Evolutionary conservation across 148 eudicot genomes (phyloP).

Genomic region (Fagopyrum tataricum): DNA sequence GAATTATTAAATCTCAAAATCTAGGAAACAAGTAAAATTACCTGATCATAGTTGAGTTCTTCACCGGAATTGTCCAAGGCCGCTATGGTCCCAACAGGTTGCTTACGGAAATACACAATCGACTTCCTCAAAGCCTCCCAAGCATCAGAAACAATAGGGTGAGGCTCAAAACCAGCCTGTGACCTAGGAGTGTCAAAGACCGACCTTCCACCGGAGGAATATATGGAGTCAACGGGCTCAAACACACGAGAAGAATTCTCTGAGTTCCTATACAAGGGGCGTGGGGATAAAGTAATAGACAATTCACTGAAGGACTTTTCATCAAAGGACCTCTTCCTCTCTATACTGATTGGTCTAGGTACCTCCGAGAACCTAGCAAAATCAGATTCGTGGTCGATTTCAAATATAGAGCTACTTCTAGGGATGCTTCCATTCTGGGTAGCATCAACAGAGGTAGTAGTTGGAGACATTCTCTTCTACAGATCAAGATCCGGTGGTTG

Average conservation of each 20-base stretch:
- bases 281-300: slow-evolving; percentile 57
- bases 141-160: slow-evolving; percentile 63
- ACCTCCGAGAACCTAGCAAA: slow-evolving; percentile 45
- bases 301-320: slow-evolving; percentile 72
- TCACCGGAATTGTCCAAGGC: slow-evolving; percentile 64
- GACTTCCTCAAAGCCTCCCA: slow-evolving; percentile 82
- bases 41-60: slow-evolving; percentile 86
- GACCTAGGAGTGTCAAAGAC: slow-evolving; percentile 54
- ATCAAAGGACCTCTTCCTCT: slow-evolving; percentile 66
- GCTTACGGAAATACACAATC: slow-evolving; percentile 54
- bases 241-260: slow-evolving; percentile 55
- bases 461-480: slow-evolving; percentile 22
- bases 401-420: slow-evolving; percentile 36
- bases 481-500: not conserved
- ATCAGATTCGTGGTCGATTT: slow-evolving; percentile 52
- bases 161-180: slow-evolving; percentile 49
- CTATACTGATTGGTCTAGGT: slow-evolving; percentile 49
- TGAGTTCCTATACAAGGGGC: slow-evolving; percentile 37
- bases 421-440: slow-evolving; percentile 32
- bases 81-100: slow-evolving; percentile 80
- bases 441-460: slow-evolving; percentile 17
- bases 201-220: slow-evolving; percentile 59
- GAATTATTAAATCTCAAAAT: not conserved
- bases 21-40: slow-evolving; percentile 7
- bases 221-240: slow-evolving; percentile 44